phyloP scores from a whole-genome alignment of 2,329 filamentous ascomycete species.

The Chrysoporthe puriensis region DNA sequence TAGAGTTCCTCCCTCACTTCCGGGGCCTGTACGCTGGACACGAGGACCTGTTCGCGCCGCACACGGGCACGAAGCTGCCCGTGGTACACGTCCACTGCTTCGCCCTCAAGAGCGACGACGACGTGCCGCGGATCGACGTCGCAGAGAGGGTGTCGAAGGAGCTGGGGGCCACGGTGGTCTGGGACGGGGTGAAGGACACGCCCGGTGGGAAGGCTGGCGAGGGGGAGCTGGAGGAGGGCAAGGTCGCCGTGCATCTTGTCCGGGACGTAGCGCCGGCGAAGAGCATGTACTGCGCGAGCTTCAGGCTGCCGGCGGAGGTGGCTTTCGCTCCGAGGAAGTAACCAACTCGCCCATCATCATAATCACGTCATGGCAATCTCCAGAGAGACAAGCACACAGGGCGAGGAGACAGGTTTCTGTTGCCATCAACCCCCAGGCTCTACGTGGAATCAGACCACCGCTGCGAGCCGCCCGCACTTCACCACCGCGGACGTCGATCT shows the following conservation, averaged over 20 bases:
- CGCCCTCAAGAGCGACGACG: constrained; percentile 77
- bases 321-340: constrained; percentile 65
- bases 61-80: constrained; percentile 66
- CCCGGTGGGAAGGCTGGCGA: constrained; percentile 39
- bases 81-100: constrained; percentile 96
- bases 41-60: constrained; percentile 66
- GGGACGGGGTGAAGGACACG: constrained; percentile 43
- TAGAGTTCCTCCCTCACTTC: constrained; percentile 78
- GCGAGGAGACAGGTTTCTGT: background rate
- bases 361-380: constrained; percentile 6
- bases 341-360: constrained; percentile 1
- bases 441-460: background rate
- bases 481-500: background rate
- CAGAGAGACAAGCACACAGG: constrained; percentile 28
- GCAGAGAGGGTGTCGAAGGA: constrained; percentile 67
- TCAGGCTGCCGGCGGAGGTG: constrained; percentile 79
- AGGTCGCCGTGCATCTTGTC: constrained; percentile 68
- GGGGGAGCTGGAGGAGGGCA: constrained; percentile 50
- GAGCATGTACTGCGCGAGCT: constrained; percentile 95
- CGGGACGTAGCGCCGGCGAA: constrained; percentile 91
- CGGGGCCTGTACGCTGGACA: constrained; percentile 78
- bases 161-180: constrained; percentile 60
- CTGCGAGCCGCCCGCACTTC: background rate
- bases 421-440: background rate
- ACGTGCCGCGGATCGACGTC: constrained; percentile 65